Conservation (phyloP, 2,329 filamentous ascomycete genomes). For the Pseudogymnoascus sp. region DNA sequence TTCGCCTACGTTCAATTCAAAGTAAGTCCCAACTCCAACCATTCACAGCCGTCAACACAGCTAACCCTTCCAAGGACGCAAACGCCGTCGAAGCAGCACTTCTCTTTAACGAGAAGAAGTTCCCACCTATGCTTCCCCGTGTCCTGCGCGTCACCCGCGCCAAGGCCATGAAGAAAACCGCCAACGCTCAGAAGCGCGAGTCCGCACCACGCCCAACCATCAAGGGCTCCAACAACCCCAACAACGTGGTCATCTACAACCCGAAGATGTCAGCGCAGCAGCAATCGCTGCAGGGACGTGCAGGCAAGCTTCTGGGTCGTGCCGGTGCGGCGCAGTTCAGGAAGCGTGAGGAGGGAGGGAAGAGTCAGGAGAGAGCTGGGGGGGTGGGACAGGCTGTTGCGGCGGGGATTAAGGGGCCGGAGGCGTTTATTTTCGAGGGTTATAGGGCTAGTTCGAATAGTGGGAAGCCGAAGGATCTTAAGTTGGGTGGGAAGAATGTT, state of each 20-base stretch:
- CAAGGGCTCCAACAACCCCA: conserved; percentile 7
- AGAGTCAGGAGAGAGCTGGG: conserved; percentile 3
- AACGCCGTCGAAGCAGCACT: conserved; percentile 90
- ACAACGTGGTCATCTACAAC: conserved; percentile 43
- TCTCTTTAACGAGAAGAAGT: conserved; percentile 82
- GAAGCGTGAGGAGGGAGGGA: conserved; percentile 22
- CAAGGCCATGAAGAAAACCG: conserved; percentile 34
- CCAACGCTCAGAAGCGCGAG: conserved; percentile 19
- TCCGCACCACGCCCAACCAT: conserved; percentile 3
- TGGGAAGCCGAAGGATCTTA: conserved; percentile 55
- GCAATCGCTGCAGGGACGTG: conserved; percentile 65
- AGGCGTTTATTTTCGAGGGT: conserved; percentile 74
- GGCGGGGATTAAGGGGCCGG: conserved; percentile 37
- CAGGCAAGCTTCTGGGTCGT: conserved; percentile 65
- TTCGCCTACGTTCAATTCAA: conserved; percentile 97
- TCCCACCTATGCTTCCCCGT: conserved; percentile 87
- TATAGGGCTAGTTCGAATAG: conserved; percentile 63
- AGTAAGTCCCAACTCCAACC: conserved; percentile 34
- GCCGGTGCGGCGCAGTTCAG: conserved; percentile 46
- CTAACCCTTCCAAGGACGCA: conserved; percentile 48
- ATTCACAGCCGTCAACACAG: conserved; percentile 3
- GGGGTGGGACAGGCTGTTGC: conserved; percentile 9
- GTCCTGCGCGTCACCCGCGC: conserved; percentile 80
- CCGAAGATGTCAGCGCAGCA: conserved; percentile 65
- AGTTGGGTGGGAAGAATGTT: conserved; percentile 50